Evolutionary conservation across 805 yeast species (phyloP).

Genomic region (Teunomyces pallodes): DNA sequence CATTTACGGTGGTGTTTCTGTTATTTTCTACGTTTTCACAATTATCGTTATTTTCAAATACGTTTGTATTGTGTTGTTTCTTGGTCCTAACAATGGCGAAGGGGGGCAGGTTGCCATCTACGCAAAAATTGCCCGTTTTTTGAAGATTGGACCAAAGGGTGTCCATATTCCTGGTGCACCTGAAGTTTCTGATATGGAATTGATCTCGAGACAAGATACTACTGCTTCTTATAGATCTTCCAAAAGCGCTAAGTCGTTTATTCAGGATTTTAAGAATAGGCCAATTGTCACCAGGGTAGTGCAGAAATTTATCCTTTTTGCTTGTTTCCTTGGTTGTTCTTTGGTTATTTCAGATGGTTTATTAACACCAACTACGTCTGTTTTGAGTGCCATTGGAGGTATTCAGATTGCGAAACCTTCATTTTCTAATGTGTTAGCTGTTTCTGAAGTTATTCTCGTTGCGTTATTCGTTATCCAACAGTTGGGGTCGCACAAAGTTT

Average conservation of each 20-base stretch:
- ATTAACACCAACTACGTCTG: constrained; percentile 63
- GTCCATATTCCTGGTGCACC: constrained; percentile 42
- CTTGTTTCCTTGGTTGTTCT: constrained; percentile 54
- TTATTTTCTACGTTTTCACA: constrained; percentile 55
- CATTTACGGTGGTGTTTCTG: constrained; percentile 49
- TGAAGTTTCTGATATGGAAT: constrained; percentile 26
- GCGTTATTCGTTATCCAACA: constrained; percentile 46
- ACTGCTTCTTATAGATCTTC: constrained; percentile 22
- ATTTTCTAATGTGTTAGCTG: constrained; percentile 43
- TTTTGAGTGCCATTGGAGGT: constrained; percentile 56
- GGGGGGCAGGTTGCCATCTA: constrained; percentile 68
- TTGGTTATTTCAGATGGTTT: constrained; percentile 59
- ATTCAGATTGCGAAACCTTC: constrained; percentile 51
- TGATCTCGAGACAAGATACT: constrained; percentile 38
- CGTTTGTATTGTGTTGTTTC: constrained; percentile 43
- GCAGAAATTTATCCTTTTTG: constrained; percentile 30
- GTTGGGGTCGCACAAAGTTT: constrained; percentile 49
- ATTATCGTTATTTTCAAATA: constrained; percentile 54
- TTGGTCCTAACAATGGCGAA: constrained; percentile 59
- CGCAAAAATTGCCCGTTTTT: constrained; percentile 50
- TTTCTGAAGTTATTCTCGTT: constrained; percentile 48
- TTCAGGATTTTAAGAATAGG: constrained; percentile 15
- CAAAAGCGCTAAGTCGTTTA: constrained; percentile 10
- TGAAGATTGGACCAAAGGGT: constrained; percentile 47
- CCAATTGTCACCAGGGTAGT: constrained; percentile 27